These are phyloP conservation scores for Plectosphaerella cucumerina DNA, from an alignment of 2,329 filamentous ascomycete genomes.

Conservation along the genomic window DNA sequence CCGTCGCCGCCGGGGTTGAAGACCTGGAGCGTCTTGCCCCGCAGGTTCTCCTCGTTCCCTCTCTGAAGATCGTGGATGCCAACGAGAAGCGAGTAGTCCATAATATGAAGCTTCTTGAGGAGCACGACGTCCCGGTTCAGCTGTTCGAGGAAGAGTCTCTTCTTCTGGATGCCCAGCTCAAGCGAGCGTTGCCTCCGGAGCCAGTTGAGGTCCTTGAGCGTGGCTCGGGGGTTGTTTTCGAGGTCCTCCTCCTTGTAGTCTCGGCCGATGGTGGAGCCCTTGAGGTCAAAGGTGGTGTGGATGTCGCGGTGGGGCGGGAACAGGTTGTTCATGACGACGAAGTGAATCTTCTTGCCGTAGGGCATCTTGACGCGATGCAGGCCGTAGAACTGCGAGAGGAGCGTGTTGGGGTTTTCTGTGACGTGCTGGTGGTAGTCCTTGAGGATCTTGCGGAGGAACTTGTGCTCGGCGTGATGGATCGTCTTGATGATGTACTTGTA, in stretches of 20 bases:
- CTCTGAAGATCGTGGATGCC: conserved; percentile 88
- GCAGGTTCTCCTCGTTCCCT: conserved; percentile 93
- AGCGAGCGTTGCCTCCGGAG: conserved; percentile 78
- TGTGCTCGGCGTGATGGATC: conserved; percentile 92
- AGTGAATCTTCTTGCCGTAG: conserved; percentile 97
- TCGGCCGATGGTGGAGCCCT: conserved; percentile 90
- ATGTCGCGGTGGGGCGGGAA: conserved; percentile 97
- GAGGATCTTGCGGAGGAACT: conserved; percentile 77
- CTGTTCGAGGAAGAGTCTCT: conserved; percentile 82
- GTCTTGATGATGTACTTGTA: conserved; percentile 99
- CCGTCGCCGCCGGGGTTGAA: conserved; percentile 82
- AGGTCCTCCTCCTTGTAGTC: conserved; percentile 88
- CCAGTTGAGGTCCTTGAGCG: conserved; percentile 97
- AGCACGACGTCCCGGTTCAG: conserved; percentile 82
- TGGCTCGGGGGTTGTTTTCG: conserved; percentile 84
- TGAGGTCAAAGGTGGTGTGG: conserved; percentile 93
- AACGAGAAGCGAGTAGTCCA: conserved; percentile 96
- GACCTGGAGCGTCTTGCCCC: conserved; percentile 83
- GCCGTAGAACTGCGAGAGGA: conserved; percentile 96
- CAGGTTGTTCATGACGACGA: conserved; percentile 99
- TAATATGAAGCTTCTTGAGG: conserved; percentile 85
- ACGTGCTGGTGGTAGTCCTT: conserved; percentile 95
- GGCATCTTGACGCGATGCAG: conserved; percentile 97
- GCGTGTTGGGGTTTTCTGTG: conserved; percentile 87
- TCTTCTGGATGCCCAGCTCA: conserved; percentile 86